Percentiles rank a stretch among this genome's conserved stretches.
Conservation (phyloP, 139 green algal species). For the Pseudopediastrum boryanum region DNA sequence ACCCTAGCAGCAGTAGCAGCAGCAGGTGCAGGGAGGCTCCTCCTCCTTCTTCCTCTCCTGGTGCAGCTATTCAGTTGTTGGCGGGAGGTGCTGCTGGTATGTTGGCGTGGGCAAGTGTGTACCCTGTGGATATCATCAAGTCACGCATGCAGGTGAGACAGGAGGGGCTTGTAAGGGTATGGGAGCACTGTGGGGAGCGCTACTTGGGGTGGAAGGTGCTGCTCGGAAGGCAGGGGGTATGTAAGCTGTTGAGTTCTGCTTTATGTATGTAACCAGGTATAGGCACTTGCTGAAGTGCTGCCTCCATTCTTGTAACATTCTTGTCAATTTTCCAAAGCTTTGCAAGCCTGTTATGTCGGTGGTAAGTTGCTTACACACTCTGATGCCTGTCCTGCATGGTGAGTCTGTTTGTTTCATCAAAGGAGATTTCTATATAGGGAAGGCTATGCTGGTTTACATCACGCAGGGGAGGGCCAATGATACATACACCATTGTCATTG, state of each 20-base stretch:
- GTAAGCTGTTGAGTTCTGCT: neutral
- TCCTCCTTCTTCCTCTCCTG: no score
- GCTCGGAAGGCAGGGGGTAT: conserved; percentile 1
- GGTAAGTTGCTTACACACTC: no score
- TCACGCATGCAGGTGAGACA: conserved; percentile 61
- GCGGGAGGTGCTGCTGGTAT: conserved; percentile 60
- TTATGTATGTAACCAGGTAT: neutral
- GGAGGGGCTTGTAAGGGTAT: neutral
- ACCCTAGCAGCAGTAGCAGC: neutral
- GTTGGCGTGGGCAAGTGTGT: conserved; percentile 64
- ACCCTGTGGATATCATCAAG: conserved; percentile 79
- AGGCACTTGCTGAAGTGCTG: neutral
- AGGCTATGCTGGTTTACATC: no score
- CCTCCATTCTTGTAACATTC: neutral
- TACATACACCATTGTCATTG: no score
- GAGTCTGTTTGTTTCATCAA: no score
- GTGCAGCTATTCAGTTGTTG: conserved; percentile 35
- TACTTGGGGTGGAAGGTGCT: neutral
- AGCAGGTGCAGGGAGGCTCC: no score
- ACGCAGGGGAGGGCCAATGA: no score
- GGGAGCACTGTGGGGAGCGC: neutral
- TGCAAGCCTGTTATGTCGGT: neutral
- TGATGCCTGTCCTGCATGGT: no score
- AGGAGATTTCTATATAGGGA: no score
- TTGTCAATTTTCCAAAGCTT: neutral